Conservation (phyloP, 352 stramenopile genomes). For the Phytopythium boreale region DNA sequence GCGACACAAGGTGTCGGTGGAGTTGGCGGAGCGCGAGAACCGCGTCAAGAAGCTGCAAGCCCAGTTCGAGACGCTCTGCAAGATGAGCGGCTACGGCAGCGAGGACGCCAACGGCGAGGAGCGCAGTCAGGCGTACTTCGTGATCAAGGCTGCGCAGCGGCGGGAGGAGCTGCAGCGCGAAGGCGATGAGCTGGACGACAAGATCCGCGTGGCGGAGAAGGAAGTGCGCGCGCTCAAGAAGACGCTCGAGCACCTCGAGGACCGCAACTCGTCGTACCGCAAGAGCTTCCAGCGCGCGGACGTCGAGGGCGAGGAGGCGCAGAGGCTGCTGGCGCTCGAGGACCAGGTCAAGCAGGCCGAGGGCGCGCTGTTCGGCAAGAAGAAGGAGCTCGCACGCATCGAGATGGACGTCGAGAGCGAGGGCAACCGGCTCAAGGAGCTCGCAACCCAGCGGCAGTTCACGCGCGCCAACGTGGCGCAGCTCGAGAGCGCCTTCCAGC, state of each 20-base stretch:
- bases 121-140: constrained; percentile 92
- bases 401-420: constrained; percentile 84
- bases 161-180: constrained; percentile 94
- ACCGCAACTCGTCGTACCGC: constrained; percentile 93
- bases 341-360: constrained; percentile 84
- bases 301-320: constrained; percentile 76
- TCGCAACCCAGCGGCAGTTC: constrained; percentile 69
- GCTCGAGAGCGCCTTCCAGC: constrained; percentile 48
- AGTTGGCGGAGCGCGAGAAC: constrained; percentile 85
- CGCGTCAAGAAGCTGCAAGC: constrained; percentile 90
- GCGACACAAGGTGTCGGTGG: constrained; percentile 90
- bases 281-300: constrained; percentile 93
- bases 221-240: constrained; percentile 93
- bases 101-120: constrained; percentile 75
- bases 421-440: constrained; percentile 54
- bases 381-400: constrained; percentile 92
- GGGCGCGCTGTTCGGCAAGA: constrained; percentile 90
- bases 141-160: constrained; percentile 94
- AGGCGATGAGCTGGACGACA: constrained; percentile 94
- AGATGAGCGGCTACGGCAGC: constrained; percentile 60
- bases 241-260: constrained; percentile 91
- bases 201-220: constrained; percentile 91
- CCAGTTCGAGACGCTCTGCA: constrained; percentile 92
- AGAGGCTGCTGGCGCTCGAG: constrained; percentile 86
- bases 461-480: constrained; percentile 59